Conservation (phyloP, 345 rosid species). For the Limnanthes douglasii region DNA sequence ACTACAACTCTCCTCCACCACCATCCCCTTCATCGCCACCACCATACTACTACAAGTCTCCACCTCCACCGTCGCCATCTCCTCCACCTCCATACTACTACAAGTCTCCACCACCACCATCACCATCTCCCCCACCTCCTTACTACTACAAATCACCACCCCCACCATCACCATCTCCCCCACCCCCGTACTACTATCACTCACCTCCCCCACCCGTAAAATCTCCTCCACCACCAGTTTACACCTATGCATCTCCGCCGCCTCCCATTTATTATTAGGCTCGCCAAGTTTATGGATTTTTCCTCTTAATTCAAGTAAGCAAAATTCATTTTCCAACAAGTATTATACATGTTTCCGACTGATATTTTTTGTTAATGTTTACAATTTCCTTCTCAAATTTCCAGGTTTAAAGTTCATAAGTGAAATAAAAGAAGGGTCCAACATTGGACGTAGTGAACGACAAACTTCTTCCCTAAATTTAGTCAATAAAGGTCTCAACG, state of each 20-base stretch:
- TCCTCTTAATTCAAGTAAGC: constrained; percentile 9
- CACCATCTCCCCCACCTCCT: constrained; percentile 9
- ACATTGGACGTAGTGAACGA: constrained; percentile 11
- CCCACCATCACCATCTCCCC: constrained; percentile 3
- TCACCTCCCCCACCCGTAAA: constrained; percentile 14
- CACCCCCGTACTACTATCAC: constrained; percentile 12
- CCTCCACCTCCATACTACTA: constrained; percentile 10
- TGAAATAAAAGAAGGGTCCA: constrained; percentile 42
- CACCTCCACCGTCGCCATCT: constrained; percentile 5
- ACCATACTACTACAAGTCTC: constrained; percentile 10
- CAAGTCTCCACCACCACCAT: constrained; percentile 13
- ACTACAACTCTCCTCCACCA: constrained; percentile 13
- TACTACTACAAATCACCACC: constrained; percentile 16
- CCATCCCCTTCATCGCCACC: constrained; percentile 3
- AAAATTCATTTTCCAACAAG: too few species aligned
- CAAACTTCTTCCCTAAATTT: background rate
- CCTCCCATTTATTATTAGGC: constrained; percentile 17
- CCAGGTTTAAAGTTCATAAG: constrained; percentile 27
- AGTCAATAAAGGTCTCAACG: constrained; percentile 8
- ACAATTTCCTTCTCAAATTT: background rate
- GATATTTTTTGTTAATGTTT: background rate
- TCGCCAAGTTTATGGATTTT: background rate
- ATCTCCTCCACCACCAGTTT: constrained; percentile 10
- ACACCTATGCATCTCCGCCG: constrained; percentile 13
- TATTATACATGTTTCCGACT: too few species aligned